A percentile compares a stretch with the other conserved stretches of the same genome.
These are phyloP conservation scores for Chlorella vulgaris DNA, from an alignment of 139 green algal genomes.

Conservation along the genomic window DNA sequence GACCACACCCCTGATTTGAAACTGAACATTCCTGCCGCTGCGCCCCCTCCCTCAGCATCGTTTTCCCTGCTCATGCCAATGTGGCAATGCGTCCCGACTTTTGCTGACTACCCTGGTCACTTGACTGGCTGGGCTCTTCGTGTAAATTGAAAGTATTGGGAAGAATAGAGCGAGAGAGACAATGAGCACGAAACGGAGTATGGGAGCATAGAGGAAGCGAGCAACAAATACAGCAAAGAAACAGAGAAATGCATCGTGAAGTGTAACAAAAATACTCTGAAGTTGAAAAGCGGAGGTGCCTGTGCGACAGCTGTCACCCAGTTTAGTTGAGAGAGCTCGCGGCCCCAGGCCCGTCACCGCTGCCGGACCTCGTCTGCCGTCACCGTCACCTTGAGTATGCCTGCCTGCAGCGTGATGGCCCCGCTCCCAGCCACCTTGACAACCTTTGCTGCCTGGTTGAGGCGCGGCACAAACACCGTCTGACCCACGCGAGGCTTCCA, in stretches of 20 bases:
- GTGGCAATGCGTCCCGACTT: too few relatives aligned
- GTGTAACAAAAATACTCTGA: too few relatives aligned
- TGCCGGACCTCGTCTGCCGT: conserved; percentile 32
- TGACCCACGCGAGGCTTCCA: conserved; percentile 38
- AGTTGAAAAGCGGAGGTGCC: too few relatives aligned
- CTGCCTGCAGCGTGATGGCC: conserved; percentile 32
- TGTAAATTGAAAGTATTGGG: not conserved
- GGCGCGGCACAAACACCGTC: conserved; percentile 41
- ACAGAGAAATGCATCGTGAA: too few relatives aligned
- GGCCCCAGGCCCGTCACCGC: too few relatives aligned
- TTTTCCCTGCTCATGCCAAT: too few relatives aligned
- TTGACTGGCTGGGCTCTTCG: not conserved
- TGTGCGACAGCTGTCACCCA: too few relatives aligned
- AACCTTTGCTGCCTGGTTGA: conserved; percentile 35
- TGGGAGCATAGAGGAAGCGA: not conserved
- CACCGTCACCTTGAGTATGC: conserved; percentile 33
- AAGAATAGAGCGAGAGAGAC: not conserved
- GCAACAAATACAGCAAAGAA: not conserved
- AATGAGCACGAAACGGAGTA: not conserved
- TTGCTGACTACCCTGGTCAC: too few relatives aligned
- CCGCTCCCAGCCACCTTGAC: conserved; percentile 17
- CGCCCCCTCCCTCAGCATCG: too few relatives aligned
- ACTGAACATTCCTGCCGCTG: too few relatives aligned
- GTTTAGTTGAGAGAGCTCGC: too few relatives aligned
- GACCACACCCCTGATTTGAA: too few relatives aligned